Conservation (phyloP, 345 rosid species). For the Citropsis articulata region DNA sequence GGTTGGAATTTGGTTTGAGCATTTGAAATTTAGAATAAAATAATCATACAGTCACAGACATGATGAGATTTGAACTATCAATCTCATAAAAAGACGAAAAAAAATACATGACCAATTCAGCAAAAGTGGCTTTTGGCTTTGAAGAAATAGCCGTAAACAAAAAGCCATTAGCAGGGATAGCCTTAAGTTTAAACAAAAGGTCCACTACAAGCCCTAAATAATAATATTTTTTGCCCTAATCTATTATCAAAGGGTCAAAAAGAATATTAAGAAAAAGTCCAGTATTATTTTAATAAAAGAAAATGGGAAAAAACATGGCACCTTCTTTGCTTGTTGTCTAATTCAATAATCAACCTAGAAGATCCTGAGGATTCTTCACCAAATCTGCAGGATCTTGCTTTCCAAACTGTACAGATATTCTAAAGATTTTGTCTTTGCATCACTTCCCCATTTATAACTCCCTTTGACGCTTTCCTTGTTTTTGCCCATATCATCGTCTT, state of each 20-base stretch:
- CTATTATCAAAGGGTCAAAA: conserved; percentile 9
- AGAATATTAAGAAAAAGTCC: conserved; percentile 3
- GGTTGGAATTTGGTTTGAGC: too few relatives aligned
- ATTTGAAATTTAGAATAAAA: too few relatives aligned
- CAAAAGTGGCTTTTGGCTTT: too few relatives aligned
- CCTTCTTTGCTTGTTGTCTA: conserved; percentile 41
- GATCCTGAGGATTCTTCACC: conserved; percentile 51
- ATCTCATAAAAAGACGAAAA: too few relatives aligned
- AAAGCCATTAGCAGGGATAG: too few relatives aligned
- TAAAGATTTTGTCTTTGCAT: conserved; percentile 23
- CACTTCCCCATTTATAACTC: conserved; percentile 30
- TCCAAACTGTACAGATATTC: conserved; percentile 59
- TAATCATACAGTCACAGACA: too few relatives aligned
- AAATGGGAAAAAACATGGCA: conserved; percentile 16
- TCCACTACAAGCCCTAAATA: not conserved
- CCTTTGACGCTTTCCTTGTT: conserved; percentile 2
- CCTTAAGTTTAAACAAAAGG: too few relatives aligned
- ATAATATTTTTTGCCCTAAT: not conserved
- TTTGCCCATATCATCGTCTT: conserved; percentile 5
- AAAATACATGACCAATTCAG: too few relatives aligned
- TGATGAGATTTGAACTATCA: too few relatives aligned
- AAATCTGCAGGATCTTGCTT: conserved; percentile 62
- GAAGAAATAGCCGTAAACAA: too few relatives aligned
- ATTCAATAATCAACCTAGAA: conserved; percentile 55
- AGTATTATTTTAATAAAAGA: not conserved